Base-by-base conservation (phyloP, 306 rosid genomes). In the Pterocarpus santalinus region DNA sequence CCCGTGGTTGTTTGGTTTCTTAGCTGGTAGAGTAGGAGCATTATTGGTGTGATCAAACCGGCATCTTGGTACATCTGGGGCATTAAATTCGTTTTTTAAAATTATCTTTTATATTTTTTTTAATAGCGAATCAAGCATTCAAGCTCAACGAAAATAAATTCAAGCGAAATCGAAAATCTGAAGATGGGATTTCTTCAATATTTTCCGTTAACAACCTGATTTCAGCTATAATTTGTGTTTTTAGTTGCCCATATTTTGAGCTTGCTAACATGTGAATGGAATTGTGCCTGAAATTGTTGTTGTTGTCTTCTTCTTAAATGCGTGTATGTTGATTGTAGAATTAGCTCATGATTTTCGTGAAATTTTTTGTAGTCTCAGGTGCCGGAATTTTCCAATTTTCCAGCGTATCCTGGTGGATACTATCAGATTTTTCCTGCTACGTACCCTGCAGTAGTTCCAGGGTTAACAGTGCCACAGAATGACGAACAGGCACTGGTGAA, bases 391-490 rank as follows among this genome's bases (percentile, higher is more conserved):
- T 30, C 88, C 32, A 78, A 86, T 57, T 83, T 84, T 56, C 89
- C 87, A 3, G 69, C 61, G 7, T 63, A 71, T 77, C 88, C 87
- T 3, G 83, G 68, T 86, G 94, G 94, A 49, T 90, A 85, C 72
- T 82, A 91, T 85, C 97, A 88, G 79, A 89, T 88, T 86, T 60
- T 83, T 69, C 97, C 97, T 32, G 84, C 90, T 41, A 90, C 92
- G 91, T 89, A 88, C 70, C 95, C 98, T 33, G 85, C 89, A 0
- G 81, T 91, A 17, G 88, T 91, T 85, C 94, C 92, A 34, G 92
- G 90, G 58, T 72, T 88, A 34, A 75, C 55, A 33, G 82, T 75
- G 13, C 72, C 75, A 0, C 98, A 89, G 55, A 85, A 82, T 78
- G 96, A 90, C 55, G 95, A 91, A 56, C 91, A 81, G 28, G 57